A percentile compares a stretch with the other conserved stretches of the same genome.
phyloP scores from a whole-genome alignment of 2,329 filamentous ascomycete genomes.

The Cladorrhinum sp. region DNA sequence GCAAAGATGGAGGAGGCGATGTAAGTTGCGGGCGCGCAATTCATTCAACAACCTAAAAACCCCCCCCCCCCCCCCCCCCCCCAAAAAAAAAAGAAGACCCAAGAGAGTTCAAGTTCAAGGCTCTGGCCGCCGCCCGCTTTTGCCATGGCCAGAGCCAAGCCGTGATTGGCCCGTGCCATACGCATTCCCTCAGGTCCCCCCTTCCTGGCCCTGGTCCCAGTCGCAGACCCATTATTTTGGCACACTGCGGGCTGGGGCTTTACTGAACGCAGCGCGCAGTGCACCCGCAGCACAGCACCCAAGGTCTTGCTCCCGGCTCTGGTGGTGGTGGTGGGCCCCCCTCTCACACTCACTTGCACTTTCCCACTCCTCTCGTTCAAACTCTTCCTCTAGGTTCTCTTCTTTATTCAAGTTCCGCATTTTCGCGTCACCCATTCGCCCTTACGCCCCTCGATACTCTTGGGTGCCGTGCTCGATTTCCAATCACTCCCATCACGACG shows the following conservation, averaged over 20 bases:
- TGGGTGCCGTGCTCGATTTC: conserved; percentile 12
- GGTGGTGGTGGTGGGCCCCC: conserved; percentile 28
- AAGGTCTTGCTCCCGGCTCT: conserved; percentile 10
- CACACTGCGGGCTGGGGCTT: conserved; percentile 10
- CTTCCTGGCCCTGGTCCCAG: conserved; percentile 17
- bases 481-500: conserved; percentile 17
- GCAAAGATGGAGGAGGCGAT: background rate
- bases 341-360: conserved; percentile 25
- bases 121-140: conserved; percentile 4
- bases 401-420: conserved; percentile 23
- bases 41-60: background rate
- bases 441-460: conserved; percentile 12
- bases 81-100: background rate
- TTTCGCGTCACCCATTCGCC: conserved; percentile 27
- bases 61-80: too few species aligned
- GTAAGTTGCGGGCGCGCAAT: background rate
- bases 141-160: conserved; percentile 12
- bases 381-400: conserved; percentile 24
- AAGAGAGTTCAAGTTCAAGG: conserved; percentile 3
- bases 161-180: conserved; percentile 22
- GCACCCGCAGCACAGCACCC: conserved; percentile 13
- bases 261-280: conserved; percentile 20
- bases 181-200: conserved; percentile 1
- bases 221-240: conserved; percentile 22
- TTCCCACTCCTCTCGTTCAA: conserved; percentile 28